Percentiles rank a stretch among this genome's conserved stretches.
Conservation (phyloP, 345 rosid genomes). For the Balakata baccata region DNA sequence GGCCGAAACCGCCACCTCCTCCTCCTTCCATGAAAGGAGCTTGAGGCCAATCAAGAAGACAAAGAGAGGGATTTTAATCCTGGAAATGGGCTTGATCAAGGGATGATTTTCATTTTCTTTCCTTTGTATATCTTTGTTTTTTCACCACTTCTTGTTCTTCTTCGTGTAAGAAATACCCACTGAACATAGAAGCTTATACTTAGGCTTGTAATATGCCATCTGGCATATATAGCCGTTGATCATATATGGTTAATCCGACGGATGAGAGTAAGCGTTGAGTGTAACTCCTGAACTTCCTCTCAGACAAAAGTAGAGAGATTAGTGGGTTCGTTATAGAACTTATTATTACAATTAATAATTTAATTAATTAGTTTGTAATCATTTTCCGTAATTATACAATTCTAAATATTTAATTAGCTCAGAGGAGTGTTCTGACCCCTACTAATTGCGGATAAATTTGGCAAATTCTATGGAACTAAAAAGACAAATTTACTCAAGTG, state of each 20-base stretch:
- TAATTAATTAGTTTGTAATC: not conserved
- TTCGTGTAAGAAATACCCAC: constrained; percentile 27
- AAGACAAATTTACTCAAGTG: constrained; percentile 3
- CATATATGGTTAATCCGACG: constrained; percentile 36
- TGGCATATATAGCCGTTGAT: constrained; percentile 37
- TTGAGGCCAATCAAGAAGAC: constrained; percentile 3
- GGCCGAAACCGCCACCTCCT: constrained; percentile 15
- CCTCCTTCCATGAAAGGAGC: constrained; percentile 37
- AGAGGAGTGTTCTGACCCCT: not conserved
- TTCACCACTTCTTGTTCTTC: not conserved
- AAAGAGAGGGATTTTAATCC: constrained; percentile 6
- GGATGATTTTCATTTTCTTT: not conserved
- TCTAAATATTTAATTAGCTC: not conserved
- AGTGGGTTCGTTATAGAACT: constrained; percentile 40
- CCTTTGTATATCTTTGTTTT: not conserved
- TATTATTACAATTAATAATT: constrained; percentile 15
- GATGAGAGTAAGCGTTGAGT: constrained; percentile 25
- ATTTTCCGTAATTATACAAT: not conserved
- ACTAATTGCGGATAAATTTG: not conserved
- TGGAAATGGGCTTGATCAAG: constrained; percentile 28
- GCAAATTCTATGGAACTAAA: not conserved
- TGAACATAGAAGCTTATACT: constrained; percentile 30
- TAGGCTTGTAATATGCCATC: constrained; percentile 38
- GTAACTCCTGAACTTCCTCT: constrained; percentile 61
- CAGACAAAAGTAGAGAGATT: constrained; percentile 41